A percentile compares a stretch with the other conserved stretches of the same genome.
phyloP scores from a whole-genome alignment of 257 asterid genomes.

The Oldenlandia corymbosa region DNA sequence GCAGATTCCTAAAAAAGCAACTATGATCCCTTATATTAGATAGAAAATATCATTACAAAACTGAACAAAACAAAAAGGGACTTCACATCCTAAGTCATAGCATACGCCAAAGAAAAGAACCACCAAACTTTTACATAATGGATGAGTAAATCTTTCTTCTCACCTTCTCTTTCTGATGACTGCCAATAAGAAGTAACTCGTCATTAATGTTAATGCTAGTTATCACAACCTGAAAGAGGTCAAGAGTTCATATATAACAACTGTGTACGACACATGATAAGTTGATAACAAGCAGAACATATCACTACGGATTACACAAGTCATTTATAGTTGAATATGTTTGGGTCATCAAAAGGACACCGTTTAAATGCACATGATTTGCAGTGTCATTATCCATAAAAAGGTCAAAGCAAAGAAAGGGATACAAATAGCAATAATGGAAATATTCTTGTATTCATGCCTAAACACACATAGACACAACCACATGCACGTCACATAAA shows the following conservation, averaged over 20 bases:
- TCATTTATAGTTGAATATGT: no score
- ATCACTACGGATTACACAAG: no score
- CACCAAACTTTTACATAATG: not conserved
- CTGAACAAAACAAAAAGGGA: not conserved
- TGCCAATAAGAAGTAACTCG: slow-evolving; percentile 81
- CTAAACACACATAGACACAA: not conserved
- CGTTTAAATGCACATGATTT: not conserved
- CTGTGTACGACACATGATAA: no score
- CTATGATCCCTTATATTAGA: not conserved
- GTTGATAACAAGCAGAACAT: not conserved
- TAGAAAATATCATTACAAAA: not conserved
- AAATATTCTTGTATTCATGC: not conserved
- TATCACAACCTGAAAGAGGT: slow-evolving; percentile 67
- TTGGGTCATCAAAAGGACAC: slow-evolving; percentile 3
- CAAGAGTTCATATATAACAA: not conserved
- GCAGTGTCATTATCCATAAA: not conserved
- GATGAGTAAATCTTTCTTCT: slow-evolving; percentile 8
- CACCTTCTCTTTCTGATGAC: slow-evolving; percentile 89
- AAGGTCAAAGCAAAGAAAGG: not conserved
- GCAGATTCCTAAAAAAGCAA: not conserved
- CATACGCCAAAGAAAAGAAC: not conserved
- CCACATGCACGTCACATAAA: not conserved
- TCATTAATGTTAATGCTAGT: slow-evolving; percentile 83
- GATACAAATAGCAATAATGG: not conserved
- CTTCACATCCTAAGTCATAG: not conserved